Evolutionary conservation across 2,329 filamentous ascomycete species (phyloP).

Genomic region (Fusarium penzigii): DNA sequence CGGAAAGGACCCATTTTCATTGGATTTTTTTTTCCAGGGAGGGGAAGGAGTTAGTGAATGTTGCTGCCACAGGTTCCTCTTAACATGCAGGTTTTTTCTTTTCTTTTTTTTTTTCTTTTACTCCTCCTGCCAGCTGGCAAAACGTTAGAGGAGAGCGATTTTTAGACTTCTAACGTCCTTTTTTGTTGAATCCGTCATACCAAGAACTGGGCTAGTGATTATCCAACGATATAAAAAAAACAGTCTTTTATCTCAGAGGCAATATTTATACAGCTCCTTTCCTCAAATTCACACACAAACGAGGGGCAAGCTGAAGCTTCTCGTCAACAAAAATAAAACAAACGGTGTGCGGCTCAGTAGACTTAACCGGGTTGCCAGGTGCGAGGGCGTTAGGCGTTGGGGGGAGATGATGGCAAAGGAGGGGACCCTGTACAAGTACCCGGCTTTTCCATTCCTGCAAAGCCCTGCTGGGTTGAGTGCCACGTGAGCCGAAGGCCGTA

Average conservation of each 20-base stretch:
- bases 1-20: too few relatives aligned
- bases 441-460: background rate
- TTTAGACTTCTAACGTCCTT: background rate
- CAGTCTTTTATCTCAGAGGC: too few relatives aligned
- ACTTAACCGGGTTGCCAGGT: background rate
- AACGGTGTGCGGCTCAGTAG: background rate
- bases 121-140: background rate
- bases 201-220: too few relatives aligned
- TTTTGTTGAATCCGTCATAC: background rate
- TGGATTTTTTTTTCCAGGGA: too few relatives aligned
- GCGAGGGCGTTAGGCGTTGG: background rate
- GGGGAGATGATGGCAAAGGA: too few relatives aligned
- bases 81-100: background rate
- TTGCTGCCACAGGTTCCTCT: background rate
- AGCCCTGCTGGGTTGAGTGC: constrained; percentile 3
- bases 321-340: background rate
- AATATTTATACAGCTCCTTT: background rate
- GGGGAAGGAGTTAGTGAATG: background rate
- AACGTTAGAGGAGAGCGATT: background rate
- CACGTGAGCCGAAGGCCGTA: constrained; percentile 22
- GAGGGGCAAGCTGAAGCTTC: background rate
- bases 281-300: background rate
- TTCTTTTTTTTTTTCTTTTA: background rate
- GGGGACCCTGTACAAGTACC: too few relatives aligned
- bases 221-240: too few relatives aligned